Conservation (phyloP, 495 filamentous ascomycete genomes). For the Trichocladium antarcticum region DNA sequence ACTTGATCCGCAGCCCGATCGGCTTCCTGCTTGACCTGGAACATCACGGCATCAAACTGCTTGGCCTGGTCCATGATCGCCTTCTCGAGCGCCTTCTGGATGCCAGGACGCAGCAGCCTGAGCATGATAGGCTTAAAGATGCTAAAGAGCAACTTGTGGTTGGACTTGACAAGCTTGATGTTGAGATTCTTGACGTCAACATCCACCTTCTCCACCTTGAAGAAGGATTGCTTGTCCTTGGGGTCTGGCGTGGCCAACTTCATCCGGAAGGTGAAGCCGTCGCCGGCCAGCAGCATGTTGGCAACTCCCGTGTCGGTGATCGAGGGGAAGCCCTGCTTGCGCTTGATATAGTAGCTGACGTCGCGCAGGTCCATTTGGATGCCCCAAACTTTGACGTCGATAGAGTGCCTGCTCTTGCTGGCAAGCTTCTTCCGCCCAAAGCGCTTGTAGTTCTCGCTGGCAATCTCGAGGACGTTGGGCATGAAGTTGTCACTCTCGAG, state of each 20-base stretch:
- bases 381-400: constrained; percentile 75
- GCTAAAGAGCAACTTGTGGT: constrained; percentile 81
- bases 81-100: constrained; percentile 82
- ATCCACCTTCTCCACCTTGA: constrained; percentile 84
- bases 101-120: constrained; percentile 66
- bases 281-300: constrained; percentile 80
- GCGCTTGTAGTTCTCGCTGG: constrained; percentile 88
- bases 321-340: constrained; percentile 89
- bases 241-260: constrained; percentile 73
- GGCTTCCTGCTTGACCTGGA: constrained; percentile 70
- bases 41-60: constrained; percentile 57
- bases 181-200: constrained; percentile 76
- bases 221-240: constrained; percentile 66
- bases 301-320: constrained; percentile 81
- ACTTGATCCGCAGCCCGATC: constrained; percentile 57
- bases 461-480: constrained; percentile 87
- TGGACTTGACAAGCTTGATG: constrained; percentile 87
- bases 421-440: constrained; percentile 73
- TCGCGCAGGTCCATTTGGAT: constrained; percentile 82
- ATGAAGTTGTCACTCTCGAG: constrained; percentile 95
- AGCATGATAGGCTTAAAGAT: constrained; percentile 84
- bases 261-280: constrained; percentile 85
- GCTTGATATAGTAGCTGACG: constrained; percentile 90
- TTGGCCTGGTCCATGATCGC: constrained; percentile 68
- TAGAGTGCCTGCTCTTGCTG: constrained; percentile 70